Percentiles rank a stretch among this genome's conserved stretches.
phyloP scores from a whole-genome alignment of 257 asterid species.

The Nemophila menziesii region DNA sequence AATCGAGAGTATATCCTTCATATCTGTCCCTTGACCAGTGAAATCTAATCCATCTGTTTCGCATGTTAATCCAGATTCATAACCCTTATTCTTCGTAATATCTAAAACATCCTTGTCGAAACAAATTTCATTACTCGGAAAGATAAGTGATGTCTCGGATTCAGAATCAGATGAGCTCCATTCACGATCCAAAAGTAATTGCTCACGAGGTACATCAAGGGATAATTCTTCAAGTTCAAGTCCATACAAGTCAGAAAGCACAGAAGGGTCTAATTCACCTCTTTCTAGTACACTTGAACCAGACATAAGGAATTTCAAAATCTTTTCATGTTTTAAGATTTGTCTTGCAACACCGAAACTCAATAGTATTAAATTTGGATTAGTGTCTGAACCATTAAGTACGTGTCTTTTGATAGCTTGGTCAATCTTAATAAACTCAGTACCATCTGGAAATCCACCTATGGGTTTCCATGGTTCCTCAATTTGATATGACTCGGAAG shows the following conservation, averaged over 20 bases:
- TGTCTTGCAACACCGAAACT: constrained; percentile 56
- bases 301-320: constrained; percentile 46
- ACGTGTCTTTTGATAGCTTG: constrained; percentile 23
- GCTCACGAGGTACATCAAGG: constrained; percentile 25
- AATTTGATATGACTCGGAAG: constrained; percentile 22
- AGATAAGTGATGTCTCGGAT: constrained; percentile 33
- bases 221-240: constrained; percentile 34
- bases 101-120: constrained; percentile 30
- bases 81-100: constrained; percentile 20
- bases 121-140: constrained; percentile 40
- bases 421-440: constrained; percentile 18
- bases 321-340: constrained; percentile 39
- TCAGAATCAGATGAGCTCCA: constrained; percentile 19
- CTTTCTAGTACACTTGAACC: constrained; percentile 41
- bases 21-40: constrained; percentile 23
- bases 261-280: constrained; percentile 25
- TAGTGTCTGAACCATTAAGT: constrained; percentile 35
- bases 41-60: constrained; percentile 17
- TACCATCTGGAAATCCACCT: constrained; percentile 21
- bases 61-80: constrained; percentile 15
- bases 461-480: constrained; percentile 35
- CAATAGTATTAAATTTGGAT: constrained; percentile 27
- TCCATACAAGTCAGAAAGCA: constrained; percentile 34
- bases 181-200: constrained; percentile 18
- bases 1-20: constrained; percentile 37